Conservation (phyloP, 78 protist genomes). For the Dictyostelium brefeldianum region DNA sequence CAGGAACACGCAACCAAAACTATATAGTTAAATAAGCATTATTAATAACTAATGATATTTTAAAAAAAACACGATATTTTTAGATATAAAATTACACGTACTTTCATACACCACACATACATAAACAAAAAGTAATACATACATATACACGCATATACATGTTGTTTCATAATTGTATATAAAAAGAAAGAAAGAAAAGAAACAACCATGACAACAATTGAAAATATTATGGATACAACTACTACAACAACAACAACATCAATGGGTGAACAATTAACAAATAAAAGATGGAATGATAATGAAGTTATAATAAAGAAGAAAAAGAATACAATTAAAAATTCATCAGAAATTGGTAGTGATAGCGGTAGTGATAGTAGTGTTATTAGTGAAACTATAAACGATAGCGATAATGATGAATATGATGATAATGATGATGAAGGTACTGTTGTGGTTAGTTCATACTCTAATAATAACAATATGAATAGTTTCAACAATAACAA, state of each 20-base stretch:
- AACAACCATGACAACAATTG: not conserved
- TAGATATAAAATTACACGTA: too few species aligned
- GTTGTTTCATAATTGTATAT: too few species aligned
- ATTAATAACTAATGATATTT: too few species aligned
- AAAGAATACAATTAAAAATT: not conserved
- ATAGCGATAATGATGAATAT: not conserved
- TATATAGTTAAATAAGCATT: too few species aligned
- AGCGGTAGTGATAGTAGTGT: not conserved
- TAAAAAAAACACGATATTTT: too few species aligned
- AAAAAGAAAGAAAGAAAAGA: not conserved
- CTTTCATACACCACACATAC: too few species aligned
- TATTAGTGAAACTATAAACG: not conserved
- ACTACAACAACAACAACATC: not conserved
- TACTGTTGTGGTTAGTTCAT: not conserved
- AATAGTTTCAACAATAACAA: not conserved
- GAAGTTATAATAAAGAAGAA: not conserved
- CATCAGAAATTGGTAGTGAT: not conserved
- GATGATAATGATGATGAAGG: not conserved
- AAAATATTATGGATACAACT: not conserved
- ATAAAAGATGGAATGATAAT: not conserved
- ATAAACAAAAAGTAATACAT: too few species aligned
- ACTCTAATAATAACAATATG: not conserved
- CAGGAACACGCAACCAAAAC: too few species aligned
- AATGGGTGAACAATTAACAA: not conserved
- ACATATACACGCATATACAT: too few species aligned